A percentile compares a stretch with the other conserved stretches of the same genome.
phyloP scores from a whole-genome alignment of 2,329 filamentous ascomycete species.

The Ceratocystis cacaofunesta region DNA sequence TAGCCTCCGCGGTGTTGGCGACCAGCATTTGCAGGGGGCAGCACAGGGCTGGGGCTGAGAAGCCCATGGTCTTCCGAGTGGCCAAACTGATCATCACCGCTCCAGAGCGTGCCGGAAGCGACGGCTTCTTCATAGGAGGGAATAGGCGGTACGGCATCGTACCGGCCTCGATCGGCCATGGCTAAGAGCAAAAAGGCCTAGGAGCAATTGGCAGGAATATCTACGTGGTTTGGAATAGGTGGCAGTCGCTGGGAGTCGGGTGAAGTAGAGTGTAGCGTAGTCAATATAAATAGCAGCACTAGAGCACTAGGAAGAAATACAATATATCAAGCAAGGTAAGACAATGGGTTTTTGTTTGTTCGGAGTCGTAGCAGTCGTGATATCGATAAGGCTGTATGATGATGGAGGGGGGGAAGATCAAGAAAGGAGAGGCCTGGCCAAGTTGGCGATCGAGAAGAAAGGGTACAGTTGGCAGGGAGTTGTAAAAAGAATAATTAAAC shows the following conservation, averaged over 20 bases:
- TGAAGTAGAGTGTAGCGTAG: neutral
- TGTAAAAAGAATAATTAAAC: neutral
- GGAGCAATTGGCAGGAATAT: neutral
- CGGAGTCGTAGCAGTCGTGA: neutral
- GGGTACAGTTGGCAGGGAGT: too few relatives aligned
- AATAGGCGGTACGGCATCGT: slow-evolving; percentile 21
- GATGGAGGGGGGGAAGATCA: neutral
- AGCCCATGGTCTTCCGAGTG: slow-evolving; percentile 58
- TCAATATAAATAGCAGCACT: neutral
- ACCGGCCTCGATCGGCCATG: slow-evolving; percentile 17
- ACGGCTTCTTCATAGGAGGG: slow-evolving; percentile 21
- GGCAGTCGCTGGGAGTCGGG: neutral
- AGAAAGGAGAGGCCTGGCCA: neutral
- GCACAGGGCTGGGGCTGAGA: slow-evolving; percentile 35
- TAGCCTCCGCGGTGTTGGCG: slow-evolving; percentile 44
- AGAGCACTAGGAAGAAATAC: neutral
- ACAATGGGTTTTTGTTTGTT: neutral
- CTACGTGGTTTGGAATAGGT: neutral
- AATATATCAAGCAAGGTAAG: neutral
- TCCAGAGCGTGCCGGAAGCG: slow-evolving; percentile 16
- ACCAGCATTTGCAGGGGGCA: slow-evolving; percentile 25
- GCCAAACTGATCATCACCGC: slow-evolving; percentile 4
- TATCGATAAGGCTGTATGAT: neutral
- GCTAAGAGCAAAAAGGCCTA: neutral
- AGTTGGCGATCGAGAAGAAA: neutral